Base-by-base conservation (phyloP, 179 eudicot genomes). In the Patellifolia procumbens region DNA sequence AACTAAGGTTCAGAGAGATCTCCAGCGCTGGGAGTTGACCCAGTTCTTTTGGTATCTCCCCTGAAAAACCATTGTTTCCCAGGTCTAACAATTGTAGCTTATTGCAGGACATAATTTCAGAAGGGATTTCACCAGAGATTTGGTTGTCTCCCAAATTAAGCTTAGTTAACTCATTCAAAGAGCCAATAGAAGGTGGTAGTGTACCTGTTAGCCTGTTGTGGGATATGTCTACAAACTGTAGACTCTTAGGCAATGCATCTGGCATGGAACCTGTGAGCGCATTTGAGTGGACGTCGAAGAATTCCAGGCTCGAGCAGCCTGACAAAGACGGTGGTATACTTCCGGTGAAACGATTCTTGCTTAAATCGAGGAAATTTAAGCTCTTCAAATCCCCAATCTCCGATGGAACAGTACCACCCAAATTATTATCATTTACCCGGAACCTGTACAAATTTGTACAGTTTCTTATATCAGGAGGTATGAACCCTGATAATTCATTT, bases 1-100 rank as follows among this genome's bases (percentile, higher is more conserved):
- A 84, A 81, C 99, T 95, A 59, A 95, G 91, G 70, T 95, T 95
- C 28, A 95, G 71, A 42, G 95, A 86, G 83, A 93, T 93, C 65
- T 91, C 97, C 9, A 95, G 87, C 6, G 94, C 87, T 53, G 94
- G 92, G 73, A 95, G 83, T 76, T 85, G 86, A 59, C 97, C 97
- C 60, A 95, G 56, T 73, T 90, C 95, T 76, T 86, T 88, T 0
- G 99, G 97, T 52, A 95, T 76, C 13, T 85, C 89, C 19, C 99
- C 99, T 7, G 89, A 83, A 68, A 95, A 87, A n/a, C 84, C 81
- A 80, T 95, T 93, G 74, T 79, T 81, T 42, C 93, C 94, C 63
- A 91, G 82, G 78, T 91, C 93, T 17, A 94, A 65, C 78, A 92
- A 76, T 53, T 92, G 98, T 16, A 94, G 83, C 84, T 88, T 89